A percentile compares a stretch with the other conserved stretches of the same genome.
Evolutionary conservation across 1,284 basidiomycete genomes (phyloP).

Genomic region (Puccinia triticina): DNA sequence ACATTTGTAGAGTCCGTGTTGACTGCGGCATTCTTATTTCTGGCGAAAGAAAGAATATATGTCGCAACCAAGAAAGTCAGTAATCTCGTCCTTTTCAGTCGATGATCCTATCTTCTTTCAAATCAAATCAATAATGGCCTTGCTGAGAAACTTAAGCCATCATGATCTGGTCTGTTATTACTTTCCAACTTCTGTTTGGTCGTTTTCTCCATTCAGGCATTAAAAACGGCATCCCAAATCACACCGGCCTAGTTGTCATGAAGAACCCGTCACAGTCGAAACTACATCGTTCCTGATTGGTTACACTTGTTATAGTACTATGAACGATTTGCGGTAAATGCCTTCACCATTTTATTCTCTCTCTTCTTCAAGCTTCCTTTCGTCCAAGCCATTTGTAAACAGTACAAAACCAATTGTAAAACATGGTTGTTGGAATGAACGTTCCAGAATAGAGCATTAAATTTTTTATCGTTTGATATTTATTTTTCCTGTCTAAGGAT

Average conservation of each 20-base stretch:
- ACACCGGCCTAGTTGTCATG: not conserved
- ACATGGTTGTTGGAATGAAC: not conserved
- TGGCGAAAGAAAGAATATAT: conserved; percentile 50
- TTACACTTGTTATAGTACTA: not conserved
- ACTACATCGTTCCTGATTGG: not conserved
- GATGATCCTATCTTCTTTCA: not conserved
- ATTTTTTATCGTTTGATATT: not conserved
- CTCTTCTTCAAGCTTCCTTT: not conserved
- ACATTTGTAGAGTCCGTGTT: conserved; percentile 41
- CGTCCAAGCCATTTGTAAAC: not conserved
- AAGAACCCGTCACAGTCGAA: not conserved
- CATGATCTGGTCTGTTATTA: not conserved
- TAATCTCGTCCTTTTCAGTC: not conserved
- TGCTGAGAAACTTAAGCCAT: not conserved
- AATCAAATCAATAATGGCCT: not conserved
- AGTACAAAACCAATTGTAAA: not conserved
- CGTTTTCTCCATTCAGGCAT: not conserved
- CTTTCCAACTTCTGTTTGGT: not conserved
- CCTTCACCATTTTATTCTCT: not conserved
- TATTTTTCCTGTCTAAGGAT: conserved; percentile 4
- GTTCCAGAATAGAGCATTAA: not conserved
- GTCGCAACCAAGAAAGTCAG: conserved; percentile 47
- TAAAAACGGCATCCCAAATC: conserved; percentile 38
- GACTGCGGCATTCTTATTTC: conserved; percentile 48
- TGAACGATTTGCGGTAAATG: not conserved